phyloP scores from a whole-genome alignment of 805 yeast species.

The Yarrowia yakushimensis region DNA sequence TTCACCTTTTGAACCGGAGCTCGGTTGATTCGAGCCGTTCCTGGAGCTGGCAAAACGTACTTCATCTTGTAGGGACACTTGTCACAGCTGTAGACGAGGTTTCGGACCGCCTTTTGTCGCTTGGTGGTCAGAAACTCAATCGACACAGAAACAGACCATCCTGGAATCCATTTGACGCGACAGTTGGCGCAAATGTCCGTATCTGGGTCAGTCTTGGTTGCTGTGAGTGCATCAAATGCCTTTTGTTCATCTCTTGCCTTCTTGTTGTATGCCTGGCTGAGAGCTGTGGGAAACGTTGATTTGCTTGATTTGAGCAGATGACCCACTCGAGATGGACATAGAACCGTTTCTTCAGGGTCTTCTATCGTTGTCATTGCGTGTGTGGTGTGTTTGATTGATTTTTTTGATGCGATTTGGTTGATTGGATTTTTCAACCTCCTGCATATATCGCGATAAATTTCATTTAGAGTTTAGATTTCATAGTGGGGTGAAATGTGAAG shows the following conservation, averaged over 20 bases:
- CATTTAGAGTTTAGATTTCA: too few species aligned
- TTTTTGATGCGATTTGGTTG: too few species aligned
- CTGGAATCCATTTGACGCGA: slow-evolving; percentile 7
- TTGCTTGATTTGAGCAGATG: background rate
- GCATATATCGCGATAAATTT: background rate
- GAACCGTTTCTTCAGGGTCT: background rate
- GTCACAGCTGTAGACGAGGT: background rate
- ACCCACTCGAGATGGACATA: slow-evolving; percentile 5
- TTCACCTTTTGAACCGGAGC: background rate
- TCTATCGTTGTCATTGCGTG: background rate
- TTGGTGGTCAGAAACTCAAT: slow-evolving; percentile 1
- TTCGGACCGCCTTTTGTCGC: background rate
- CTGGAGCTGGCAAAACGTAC: background rate
- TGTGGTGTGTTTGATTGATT: too few species aligned
- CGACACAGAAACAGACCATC: background rate
- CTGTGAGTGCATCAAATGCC: background rate
- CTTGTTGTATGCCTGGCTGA: slow-evolving; percentile 14
- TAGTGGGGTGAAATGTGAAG: too few species aligned
- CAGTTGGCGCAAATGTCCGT: slow-evolving; percentile 10
- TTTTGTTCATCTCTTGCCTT: background rate
- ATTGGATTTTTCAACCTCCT: too few species aligned
- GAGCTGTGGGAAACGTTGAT: background rate
- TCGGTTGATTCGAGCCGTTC: background rate
- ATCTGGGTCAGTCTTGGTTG: background rate
- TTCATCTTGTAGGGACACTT: background rate